These are phyloP conservation scores for Ceratocystis harringtonii DNA, from an alignment of 2,329 filamentous ascomycete genomes.

Conservation along the genomic window DNA sequence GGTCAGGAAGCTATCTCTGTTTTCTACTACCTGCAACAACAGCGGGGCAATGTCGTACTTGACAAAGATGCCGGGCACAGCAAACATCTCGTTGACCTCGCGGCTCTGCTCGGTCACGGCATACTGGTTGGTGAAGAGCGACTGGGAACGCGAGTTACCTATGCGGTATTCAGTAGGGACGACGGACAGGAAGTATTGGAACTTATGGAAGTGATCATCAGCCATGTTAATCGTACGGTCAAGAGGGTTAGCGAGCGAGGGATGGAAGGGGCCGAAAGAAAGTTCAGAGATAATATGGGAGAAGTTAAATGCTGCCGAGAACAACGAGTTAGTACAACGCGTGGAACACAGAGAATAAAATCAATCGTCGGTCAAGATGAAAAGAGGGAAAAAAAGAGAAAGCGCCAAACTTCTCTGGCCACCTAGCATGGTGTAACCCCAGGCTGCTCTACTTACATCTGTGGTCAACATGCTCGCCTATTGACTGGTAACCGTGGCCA, in stretches of 20 bases:
- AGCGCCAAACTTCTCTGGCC: slow-evolving; percentile 17
- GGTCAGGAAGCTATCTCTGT: slow-evolving; percentile 56
- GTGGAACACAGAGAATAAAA: slow-evolving; percentile 13
- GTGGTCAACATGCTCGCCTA: slow-evolving; percentile 66
- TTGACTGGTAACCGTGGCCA: slow-evolving; percentile 84
- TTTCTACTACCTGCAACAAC: slow-evolving; percentile 69
- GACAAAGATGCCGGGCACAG: slow-evolving; percentile 83
- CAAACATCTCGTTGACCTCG: slow-evolving; percentile 45
- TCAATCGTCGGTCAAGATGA: background rate
- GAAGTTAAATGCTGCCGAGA: slow-evolving; percentile 72
- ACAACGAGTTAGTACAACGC: slow-evolving; percentile 15
- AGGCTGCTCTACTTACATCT: slow-evolving; percentile 36
- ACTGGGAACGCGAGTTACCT: slow-evolving; percentile 26
- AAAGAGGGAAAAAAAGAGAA: background rate
- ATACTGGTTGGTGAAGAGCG: slow-evolving; percentile 82
- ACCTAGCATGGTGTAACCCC: no score
- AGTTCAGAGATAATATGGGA: slow-evolving; percentile 91
- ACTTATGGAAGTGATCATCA: slow-evolving; percentile 74
- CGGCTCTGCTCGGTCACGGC: slow-evolving; percentile 82
- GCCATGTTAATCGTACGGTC: slow-evolving; percentile 75
- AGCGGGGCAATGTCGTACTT: slow-evolving; percentile 99
- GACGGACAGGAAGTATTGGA: slow-evolving; percentile 92
- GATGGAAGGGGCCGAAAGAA: slow-evolving; percentile 94
- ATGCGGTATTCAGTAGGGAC: slow-evolving; percentile 87
- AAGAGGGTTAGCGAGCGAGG: slow-evolving; percentile 81